Conservation (phyloP, 192 early-diverging fungal genomes). For the Mortierella hygrophila region DNA sequence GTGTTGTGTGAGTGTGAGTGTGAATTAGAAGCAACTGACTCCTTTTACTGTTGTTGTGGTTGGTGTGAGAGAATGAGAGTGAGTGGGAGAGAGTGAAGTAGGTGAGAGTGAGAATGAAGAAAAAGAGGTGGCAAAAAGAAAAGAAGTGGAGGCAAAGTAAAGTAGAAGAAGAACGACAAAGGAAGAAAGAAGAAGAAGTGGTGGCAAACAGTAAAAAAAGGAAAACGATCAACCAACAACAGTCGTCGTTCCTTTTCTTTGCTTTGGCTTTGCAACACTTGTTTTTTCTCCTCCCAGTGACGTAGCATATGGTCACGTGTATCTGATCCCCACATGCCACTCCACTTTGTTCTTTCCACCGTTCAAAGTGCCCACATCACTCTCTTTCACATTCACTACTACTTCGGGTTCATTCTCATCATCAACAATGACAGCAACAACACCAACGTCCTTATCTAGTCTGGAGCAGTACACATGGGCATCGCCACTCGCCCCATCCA, state of each 20-base stretch:
- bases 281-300: background rate
- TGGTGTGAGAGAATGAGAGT: constrained; percentile 6
- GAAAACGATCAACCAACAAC: background rate
- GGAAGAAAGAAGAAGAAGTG: background rate
- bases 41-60: constrained; percentile 1
- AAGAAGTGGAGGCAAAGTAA: background rate
- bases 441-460: constrained; percentile 37
- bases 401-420: background rate
- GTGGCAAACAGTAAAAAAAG: constrained; percentile 13
- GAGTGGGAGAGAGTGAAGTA: background rate
- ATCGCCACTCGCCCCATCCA: constrained; percentile 37
- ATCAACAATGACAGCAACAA: constrained; percentile 9
- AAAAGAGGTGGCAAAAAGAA: background rate
- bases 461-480: constrained; percentile 49
- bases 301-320: constrained; percentile 3
- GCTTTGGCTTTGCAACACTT: no score
- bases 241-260: no score
- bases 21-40: background rate
- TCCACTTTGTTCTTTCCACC: background rate
- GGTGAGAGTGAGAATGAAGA: background rate
- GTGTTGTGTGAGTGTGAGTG: background rate
- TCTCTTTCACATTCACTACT: background rate
- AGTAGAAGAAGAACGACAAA: background rate
- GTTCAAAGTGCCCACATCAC: background rate
- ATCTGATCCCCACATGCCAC: background rate